Conservation (phyloP, 371 early-diverging fungal species). For the Mucor circinelloides region DNA sequence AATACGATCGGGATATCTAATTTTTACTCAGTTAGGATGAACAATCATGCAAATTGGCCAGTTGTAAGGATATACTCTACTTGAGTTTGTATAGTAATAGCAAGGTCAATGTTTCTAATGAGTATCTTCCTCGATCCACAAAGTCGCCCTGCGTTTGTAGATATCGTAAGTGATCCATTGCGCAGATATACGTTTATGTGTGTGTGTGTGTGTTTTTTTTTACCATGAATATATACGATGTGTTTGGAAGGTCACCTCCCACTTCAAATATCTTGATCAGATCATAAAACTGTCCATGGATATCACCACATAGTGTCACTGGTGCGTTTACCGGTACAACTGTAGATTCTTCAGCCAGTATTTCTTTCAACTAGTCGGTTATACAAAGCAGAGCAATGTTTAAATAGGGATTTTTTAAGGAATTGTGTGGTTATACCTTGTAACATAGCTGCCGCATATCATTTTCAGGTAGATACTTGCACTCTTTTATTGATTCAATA, state of each 20-base stretch:
- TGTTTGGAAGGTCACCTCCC: slow-evolving; percentile 95
- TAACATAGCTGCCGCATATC: slow-evolving; percentile 97
- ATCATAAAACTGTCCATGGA: slow-evolving; percentile 99
- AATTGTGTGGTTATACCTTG: slow-evolving; percentile 55
- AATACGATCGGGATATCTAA: slow-evolving; percentile 93
- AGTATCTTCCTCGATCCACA: slow-evolving; percentile 99
- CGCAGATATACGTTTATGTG: neutral
- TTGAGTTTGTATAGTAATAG: slow-evolving; percentile 94
- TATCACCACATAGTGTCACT: slow-evolving; percentile 97
- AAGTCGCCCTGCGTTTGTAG: slow-evolving; percentile 85
- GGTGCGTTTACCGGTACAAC: slow-evolving; percentile 94
- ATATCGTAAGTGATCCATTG: neutral
- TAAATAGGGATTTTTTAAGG: neutral
- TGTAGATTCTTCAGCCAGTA: slow-evolving; percentile 94
- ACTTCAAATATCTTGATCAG: slow-evolving; percentile 96
- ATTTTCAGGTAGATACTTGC: slow-evolving; percentile 90
- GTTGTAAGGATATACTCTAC: slow-evolving; percentile 22
- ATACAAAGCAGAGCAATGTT: neutral
- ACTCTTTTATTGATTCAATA: slow-evolving; percentile 65
- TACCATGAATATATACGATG: slow-evolving; percentile 98
- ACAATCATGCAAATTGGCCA: neutral
- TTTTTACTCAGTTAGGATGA: neutral
- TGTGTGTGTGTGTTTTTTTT: too few relatives aligned
- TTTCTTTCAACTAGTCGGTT: slow-evolving; percentile 78
- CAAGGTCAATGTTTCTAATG: slow-evolving; percentile 95